Evolutionary conservation across 192 early-diverging fungal species (phyloP), one percentile per base, ranked within the genome.

Genomic region (Podila epicladia): DNA sequence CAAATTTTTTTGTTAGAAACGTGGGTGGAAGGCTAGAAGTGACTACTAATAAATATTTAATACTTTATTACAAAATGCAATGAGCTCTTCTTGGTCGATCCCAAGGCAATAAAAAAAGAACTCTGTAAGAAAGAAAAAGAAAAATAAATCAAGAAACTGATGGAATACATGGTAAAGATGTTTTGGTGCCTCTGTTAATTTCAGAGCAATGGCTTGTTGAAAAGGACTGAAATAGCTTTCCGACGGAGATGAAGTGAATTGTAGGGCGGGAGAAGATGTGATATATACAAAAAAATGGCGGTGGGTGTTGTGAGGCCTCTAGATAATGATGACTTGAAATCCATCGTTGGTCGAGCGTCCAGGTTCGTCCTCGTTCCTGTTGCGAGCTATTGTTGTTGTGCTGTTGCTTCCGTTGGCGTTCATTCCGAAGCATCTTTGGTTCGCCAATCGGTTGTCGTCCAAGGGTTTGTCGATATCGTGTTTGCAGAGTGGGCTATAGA

Each of bases 381-480:
- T 55, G 53, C n/a, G 53, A 55, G n/a, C 22, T 26, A 22, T 24
- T 26, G 24, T 2, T 9, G 53, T 26, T 26, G 53, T n/a, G 1
- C n/a, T 55, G 19, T 8, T 26, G 53, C 24, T 26, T n/a, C 8
- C 24, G 24, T 24, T 55, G 53, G 20, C 11, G 24, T 26, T 55
- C 24, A 26, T n/a, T 24, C 53, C 53, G 26, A 55, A 55, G 53
- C 53, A 55, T 26, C 53, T n/a, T 22, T 55, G 53, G 0, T n/a
- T 26, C 24, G 22, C 6, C 53, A 55, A 9, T 55, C 64, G 73
- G 4, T 67, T 53, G 35, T 61, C 55, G 9, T 51, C 37, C 53
- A 72, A 13, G 12, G 82, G 73, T 38, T 74, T 72, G 48, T 83
- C 82, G 37, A 83, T 83, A 49, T 83, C 82, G 31, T 79, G 82